Evolutionary conservation across 805 yeast species (phyloP).

Genomic region (Ogataea haglerorum): DNA sequence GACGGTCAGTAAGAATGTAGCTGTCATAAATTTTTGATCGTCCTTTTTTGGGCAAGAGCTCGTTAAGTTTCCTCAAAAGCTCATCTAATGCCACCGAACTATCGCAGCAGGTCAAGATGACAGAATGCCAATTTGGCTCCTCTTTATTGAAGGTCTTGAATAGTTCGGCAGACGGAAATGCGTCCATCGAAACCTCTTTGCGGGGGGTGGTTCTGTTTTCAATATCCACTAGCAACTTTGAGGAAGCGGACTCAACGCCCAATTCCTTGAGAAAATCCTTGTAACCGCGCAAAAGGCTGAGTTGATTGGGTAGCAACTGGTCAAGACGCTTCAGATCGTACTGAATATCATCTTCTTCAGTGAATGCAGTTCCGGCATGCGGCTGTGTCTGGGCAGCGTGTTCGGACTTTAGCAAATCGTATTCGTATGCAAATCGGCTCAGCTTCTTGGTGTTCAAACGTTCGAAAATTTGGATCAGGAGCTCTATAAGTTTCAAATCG

Average conservation of each 20-base stretch:
- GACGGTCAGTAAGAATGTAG: conserved; percentile 46
- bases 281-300: conserved; percentile 20
- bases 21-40: conserved; percentile 22
- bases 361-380: conserved; percentile 26
- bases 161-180: conserved; percentile 12
- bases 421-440: conserved; percentile 57
- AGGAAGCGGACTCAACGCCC: conserved; percentile 14
- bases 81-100: conserved; percentile 18
- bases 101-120: conserved; percentile 18
- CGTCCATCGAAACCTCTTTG: not conserved
- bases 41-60: conserved; percentile 5
- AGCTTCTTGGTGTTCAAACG: conserved; percentile 48
- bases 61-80: conserved; percentile 23
- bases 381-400: conserved; percentile 30
- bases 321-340: conserved; percentile 22
- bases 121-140: conserved; percentile 17
- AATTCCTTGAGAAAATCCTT: conserved; percentile 17
- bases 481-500: conserved; percentile 51
- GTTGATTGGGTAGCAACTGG: conserved; percentile 32
- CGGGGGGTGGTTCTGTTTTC: not conserved
- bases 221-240: not conserved
- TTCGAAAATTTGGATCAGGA: conserved; percentile 49
- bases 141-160: conserved; percentile 26
- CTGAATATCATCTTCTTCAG: conserved; percentile 23
- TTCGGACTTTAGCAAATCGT: conserved; percentile 43